These are phyloP conservation scores for Nitzschia inconspicua DNA, from an alignment of 108 stramenopile species.

Conservation along the genomic window DNA sequence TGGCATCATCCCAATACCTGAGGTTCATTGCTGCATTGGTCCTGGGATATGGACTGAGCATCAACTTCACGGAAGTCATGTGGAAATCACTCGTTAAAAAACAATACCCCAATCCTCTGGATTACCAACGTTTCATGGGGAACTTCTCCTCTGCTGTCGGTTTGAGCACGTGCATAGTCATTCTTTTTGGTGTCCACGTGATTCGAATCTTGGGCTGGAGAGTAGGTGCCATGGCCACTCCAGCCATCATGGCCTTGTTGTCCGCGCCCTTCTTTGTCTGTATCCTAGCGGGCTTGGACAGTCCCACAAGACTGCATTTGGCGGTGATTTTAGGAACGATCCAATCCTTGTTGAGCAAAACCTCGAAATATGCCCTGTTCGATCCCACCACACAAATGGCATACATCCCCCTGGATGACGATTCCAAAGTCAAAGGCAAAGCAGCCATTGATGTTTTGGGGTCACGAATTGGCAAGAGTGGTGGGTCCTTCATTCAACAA, in stretches of 20 bases:
- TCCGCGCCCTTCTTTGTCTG: conserved; percentile 89
- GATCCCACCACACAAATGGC: conserved; percentile 91
- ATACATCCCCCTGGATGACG: conserved; percentile 94
- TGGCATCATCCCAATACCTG: conserved; percentile 90
- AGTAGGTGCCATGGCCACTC: conserved; percentile 92
- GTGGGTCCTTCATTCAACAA: conserved; percentile 93
- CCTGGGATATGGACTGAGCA: conserved; percentile 91
- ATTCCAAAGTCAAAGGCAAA: conserved; percentile 94
- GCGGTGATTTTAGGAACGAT: conserved; percentile 88
- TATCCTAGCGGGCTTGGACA: conserved; percentile 79
- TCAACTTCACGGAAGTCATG: conserved; percentile 96
- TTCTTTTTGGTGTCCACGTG: conserved; percentile 90
- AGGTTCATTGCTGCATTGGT: conserved; percentile 88
- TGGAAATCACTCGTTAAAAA: conserved; percentile 94
- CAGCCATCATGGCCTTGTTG: conserved; percentile 82
- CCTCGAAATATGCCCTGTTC: conserved; percentile 89
- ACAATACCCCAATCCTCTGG: conserved; percentile 86
- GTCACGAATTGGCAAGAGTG: conserved; percentile 92
- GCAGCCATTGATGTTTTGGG: conserved; percentile 96
- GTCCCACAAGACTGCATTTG: conserved; percentile 46
- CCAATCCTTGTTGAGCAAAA: conserved; percentile 89
- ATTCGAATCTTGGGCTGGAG: conserved; percentile 91
- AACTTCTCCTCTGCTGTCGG: conserved; percentile 87
- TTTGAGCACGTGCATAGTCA: conserved; percentile 85
- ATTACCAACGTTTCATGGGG: conserved; percentile 95